Evolutionary conservation across 768 basidiomycete genomes (phyloP).

Genomic region (Russula griseocarnosa): DNA sequence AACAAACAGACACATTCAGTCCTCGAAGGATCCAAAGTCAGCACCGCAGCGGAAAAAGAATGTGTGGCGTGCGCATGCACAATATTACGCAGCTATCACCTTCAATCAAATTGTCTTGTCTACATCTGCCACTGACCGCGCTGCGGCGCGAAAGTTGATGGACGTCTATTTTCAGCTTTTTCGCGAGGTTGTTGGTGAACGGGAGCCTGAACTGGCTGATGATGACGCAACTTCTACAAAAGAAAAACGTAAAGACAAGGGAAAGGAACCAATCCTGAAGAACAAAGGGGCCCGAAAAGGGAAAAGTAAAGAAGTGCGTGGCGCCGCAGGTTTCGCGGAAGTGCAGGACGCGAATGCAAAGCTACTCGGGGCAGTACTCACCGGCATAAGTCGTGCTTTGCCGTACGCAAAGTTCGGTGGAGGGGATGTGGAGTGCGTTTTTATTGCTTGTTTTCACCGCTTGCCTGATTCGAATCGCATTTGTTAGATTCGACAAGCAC

Average conservation of each 20-base stretch:
- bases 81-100: slow-evolving; percentile 91
- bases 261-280: slow-evolving; percentile 30
- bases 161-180: slow-evolving; percentile 34
- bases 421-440: slow-evolving; percentile 55
- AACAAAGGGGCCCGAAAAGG: slow-evolving; percentile 30
- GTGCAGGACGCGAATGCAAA: slow-evolving; percentile 78
- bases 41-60: slow-evolving; percentile 38
- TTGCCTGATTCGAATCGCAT: background rate
- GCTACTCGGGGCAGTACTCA: slow-evolving; percentile 84
- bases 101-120: slow-evolving; percentile 61
- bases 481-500: slow-evolving; percentile 68
- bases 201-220: slow-evolving; percentile 37
- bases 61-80: slow-evolving; percentile 61
- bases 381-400: slow-evolving; percentile 91
- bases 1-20: slow-evolving; percentile 49
- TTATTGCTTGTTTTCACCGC: background rate
- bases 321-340: slow-evolving; percentile 65
- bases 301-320: slow-evolving; percentile 44
- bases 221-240: too few species aligned
- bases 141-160: slow-evolving; percentile 10
- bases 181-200: slow-evolving; percentile 20
- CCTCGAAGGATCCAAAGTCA: slow-evolving; percentile 39
- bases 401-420: slow-evolving; percentile 86
- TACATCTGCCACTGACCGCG: too few species aligned
- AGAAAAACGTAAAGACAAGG: too few species aligned